Percentiles rank a stretch among this genome's conserved stretches.
Conservation (phyloP, 148 eudicot genomes). For the Oxyria digyna region DNA sequence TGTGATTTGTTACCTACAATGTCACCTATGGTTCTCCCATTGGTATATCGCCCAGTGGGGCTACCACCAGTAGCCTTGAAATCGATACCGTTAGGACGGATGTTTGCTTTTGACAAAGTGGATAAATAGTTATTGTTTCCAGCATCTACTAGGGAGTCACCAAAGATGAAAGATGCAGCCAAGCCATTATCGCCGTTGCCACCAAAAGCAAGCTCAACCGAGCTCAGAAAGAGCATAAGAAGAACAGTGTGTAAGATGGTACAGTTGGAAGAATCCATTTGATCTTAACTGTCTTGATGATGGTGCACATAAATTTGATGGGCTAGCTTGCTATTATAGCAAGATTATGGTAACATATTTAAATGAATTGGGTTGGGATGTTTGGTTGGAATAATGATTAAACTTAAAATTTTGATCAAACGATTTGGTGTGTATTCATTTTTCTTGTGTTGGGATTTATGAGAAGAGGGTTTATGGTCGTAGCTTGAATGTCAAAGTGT, state of each 20-base stretch:
- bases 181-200: slow-evolving; percentile 13
- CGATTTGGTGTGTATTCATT: not conserved
- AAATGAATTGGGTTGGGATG: not conserved
- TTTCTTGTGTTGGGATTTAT: not conserved
- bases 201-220: slow-evolving; percentile 9
- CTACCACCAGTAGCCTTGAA: slow-evolving; percentile 64
- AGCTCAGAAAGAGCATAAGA: slow-evolving; percentile 8
- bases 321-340: not conserved
- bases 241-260: not conserved
- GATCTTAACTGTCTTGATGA: not conserved
- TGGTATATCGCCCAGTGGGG: slow-evolving; percentile 82
- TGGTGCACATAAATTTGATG: not conserved
- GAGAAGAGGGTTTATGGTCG: not conserved
- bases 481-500: slow-evolving; percentile 5
- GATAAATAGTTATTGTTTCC: slow-evolving; percentile 75
- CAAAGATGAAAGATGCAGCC: slow-evolving; percentile 83
- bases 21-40: slow-evolving; percentile 88
- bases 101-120: slow-evolving; percentile 63
- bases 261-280: not conserved
- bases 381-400: not conserved
- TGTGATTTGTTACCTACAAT: slow-evolving; percentile 42
- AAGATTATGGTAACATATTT: not conserved
- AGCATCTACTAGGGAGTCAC: slow-evolving; percentile 88
- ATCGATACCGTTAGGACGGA: slow-evolving; percentile 78
- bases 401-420: not conserved